Conservation (phyloP, 331 rosid species). For the Ulmus americana region DNA sequence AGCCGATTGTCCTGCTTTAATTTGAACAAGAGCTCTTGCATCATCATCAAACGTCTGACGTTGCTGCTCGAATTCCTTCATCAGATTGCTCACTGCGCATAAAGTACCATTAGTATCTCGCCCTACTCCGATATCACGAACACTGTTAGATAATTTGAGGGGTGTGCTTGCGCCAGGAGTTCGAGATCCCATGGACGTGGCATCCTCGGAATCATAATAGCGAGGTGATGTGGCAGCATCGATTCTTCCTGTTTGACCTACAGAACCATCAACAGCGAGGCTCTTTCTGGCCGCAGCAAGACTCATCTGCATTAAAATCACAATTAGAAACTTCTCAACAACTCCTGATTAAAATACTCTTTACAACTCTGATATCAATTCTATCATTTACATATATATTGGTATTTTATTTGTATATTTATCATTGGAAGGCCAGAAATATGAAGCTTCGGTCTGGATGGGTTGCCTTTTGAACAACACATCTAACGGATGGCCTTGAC, state of each 20-base stretch:
- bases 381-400: background rate
- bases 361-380: background rate
- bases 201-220: constrained; percentile 65
- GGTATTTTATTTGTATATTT: too few relatives aligned
- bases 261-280: constrained; percentile 46
- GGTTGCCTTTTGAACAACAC: background rate
- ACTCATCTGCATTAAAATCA: constrained; percentile 61
- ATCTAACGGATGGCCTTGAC: background rate
- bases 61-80: constrained; percentile 72
- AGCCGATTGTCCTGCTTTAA: constrained; percentile 40
- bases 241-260: constrained; percentile 41
- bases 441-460: too few relatives aligned
- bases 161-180: constrained; percentile 71
- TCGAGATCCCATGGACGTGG: constrained; percentile 57
- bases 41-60: constrained; percentile 59
- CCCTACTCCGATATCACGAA: constrained; percentile 34
- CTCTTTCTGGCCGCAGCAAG: constrained; percentile 83
- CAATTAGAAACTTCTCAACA: constrained; percentile 15
- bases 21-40: constrained; percentile 51
- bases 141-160: constrained; percentile 37
- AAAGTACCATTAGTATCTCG: constrained; percentile 49
- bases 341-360: background rate
- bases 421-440: too few relatives aligned
- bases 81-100: constrained; percentile 43
- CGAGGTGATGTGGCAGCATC: constrained; percentile 38